A percentile compares a stretch with the other conserved stretches of the same genome.
These are phyloP conservation scores for Lavandula angustifolia DNA, from an alignment of 257 asterid genomes.

Conservation along the genomic window DNA sequence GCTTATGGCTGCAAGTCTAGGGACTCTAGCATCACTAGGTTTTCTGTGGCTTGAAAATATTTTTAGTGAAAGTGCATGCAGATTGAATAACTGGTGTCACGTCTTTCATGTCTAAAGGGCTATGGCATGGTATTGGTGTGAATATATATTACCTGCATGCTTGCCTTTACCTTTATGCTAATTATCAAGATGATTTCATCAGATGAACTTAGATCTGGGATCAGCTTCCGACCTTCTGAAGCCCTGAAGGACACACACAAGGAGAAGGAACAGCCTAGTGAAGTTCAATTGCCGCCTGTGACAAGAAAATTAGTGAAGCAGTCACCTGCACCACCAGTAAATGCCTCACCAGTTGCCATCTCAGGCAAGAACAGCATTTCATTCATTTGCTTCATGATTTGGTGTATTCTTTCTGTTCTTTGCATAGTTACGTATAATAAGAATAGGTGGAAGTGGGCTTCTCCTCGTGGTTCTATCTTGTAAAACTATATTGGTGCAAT, in stretches of 20 bases:
- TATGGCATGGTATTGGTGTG: background rate
- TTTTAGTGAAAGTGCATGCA: conserved; percentile 2
- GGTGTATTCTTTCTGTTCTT: conserved; percentile 11
- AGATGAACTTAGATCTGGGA: conserved; percentile 26
- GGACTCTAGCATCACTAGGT: background rate
- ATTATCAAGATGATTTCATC: conserved; percentile 29
- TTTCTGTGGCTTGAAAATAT: conserved; percentile 17
- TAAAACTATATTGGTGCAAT: too few species aligned
- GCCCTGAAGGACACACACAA: conserved; percentile 24
- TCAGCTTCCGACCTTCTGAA: conserved; percentile 28
- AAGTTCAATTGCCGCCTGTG: conserved; percentile 30
- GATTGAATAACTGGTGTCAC: background rate
- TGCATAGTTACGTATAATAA: background rate
- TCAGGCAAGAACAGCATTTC: conserved; percentile 46
- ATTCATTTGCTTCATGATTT: conserved; percentile 19
- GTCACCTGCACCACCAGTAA: conserved; percentile 26
- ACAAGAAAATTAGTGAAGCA: conserved; percentile 24
- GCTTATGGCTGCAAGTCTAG: conserved; percentile 2
- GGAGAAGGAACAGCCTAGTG: conserved; percentile 31
- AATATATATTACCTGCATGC: conserved; percentile 6
- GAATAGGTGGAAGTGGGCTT: background rate
- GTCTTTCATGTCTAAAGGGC: conserved; percentile 15
- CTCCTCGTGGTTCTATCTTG: background rate
- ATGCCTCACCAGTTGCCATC: conserved; percentile 26
- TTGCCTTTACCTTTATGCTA: conserved; percentile 3